Conservation (phyloP, 2,329 filamentous ascomycete species). For the Verticillium alfalfae region DNA sequence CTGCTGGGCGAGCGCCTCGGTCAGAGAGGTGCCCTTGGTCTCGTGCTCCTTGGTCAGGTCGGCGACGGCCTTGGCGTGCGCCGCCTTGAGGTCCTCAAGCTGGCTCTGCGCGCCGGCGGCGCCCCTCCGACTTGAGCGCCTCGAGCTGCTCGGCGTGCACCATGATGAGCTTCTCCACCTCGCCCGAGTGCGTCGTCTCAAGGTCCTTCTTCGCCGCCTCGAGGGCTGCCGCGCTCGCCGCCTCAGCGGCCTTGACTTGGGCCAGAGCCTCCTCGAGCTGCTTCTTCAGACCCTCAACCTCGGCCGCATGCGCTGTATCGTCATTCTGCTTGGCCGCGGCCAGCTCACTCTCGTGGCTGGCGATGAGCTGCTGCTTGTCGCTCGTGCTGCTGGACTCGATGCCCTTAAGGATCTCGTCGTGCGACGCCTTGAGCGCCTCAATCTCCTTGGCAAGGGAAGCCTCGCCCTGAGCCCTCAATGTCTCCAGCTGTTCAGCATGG, state of each 20-base stretch:
- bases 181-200: conserved; percentile 36
- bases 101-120: conserved; percentile 30
- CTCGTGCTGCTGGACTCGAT: conserved; percentile 34
- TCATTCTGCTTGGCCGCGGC: conserved; percentile 22
- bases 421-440: conserved; percentile 34
- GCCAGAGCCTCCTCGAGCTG: conserved; percentile 23
- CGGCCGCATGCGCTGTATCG: conserved; percentile 25
- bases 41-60: conserved; percentile 34
- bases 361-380: conserved; percentile 28
- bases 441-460: conserved; percentile 32
- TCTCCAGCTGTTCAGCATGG: conserved; percentile 45
- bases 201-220: conserved; percentile 39
- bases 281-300: conserved; percentile 27
- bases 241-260: conserved; percentile 28
- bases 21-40: conserved; percentile 18
- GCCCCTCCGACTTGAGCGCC: conserved; percentile 30
- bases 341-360: conserved; percentile 24
- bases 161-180: conserved; percentile 40
- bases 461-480: conserved; percentile 35
- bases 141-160: conserved; percentile 36
- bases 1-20: conserved; percentile 22
- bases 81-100: conserved; percentile 33
- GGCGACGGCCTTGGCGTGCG: conserved; percentile 31
- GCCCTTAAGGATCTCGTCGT: conserved; percentile 33
- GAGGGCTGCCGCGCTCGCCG: conserved; percentile 35